Base-by-base conservation (phyloP, 1,139 yeast genomes). In the Eremothecium coryli region DNA sequence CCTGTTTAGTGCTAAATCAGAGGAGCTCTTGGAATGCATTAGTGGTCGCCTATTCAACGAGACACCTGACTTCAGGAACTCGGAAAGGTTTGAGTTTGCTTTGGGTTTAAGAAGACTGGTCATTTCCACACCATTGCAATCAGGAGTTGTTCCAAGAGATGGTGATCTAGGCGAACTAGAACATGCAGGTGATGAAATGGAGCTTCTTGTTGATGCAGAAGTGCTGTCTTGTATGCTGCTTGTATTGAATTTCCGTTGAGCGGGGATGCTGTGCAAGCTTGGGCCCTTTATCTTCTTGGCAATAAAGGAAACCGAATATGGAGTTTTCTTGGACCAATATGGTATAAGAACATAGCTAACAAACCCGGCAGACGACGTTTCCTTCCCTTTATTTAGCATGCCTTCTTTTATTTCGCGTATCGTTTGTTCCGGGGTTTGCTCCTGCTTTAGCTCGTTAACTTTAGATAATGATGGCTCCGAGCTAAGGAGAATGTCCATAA, bases 321-420 rank as follows among this genome's bases (percentile, higher is more conserved):
- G 80, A 5, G 72, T 52, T 37, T 60, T 65, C 38, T 66, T 68
- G 36, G 64, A 67, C 49, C 62, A 75, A 49, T 68, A 73, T 0
- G 81, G 81, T 0, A 73, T 64, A 4, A 75, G 42, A 4, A 74
- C 73, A 43, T 68, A 69, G 1, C 68, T 72, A 27, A 73, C 55
- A 47, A 72, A 75, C 4, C 74, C 75, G n/a, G 57, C 47, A 1
- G 71, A 57, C 14, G 69, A 62, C 2, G 51, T 39, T 30, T 57
- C 61, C 23, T 51, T 49, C 18, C 44, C 42, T 23, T 44, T 47
- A 33, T 48, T 44, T 9, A 51, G 18, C 12, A 55, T 29, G 23
- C 42, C 46, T 20, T 37, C 37, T 25, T 49, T 54, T 15, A 46
- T 44, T 17, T 50, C 56, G 13, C 36, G 35, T 10, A 52, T 32